Evolutionary conservation across 129 eudicot species (phyloP).

Genomic region (Flaveria trinervia): DNA sequence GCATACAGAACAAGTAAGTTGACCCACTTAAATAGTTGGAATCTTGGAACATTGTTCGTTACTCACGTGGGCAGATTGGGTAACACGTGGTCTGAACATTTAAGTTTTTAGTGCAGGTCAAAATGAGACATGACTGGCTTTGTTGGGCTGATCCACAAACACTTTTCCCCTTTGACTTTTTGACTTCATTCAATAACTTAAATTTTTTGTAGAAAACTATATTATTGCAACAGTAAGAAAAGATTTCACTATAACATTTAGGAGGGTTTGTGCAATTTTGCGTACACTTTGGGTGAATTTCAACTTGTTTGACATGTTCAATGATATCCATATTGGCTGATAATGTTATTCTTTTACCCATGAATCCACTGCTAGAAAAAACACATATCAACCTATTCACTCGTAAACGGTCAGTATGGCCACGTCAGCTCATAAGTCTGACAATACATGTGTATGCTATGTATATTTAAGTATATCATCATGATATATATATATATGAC

Average conservation of each 20-base stretch:
- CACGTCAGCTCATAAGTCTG: not conserved
- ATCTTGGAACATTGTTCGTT: not conserved
- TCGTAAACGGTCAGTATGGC: not conserved
- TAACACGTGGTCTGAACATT: not conserved
- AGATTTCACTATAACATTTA: not conserved
- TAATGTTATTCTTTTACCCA: not conserved
- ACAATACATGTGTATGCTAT: no score
- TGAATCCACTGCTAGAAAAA: not conserved
- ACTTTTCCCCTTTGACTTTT: not conserved
- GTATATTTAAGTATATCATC: not conserved
- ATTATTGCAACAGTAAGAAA: not conserved
- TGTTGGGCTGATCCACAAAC: not conserved
- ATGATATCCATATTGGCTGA: not conserved
- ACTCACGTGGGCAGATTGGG: not conserved
- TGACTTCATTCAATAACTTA: not conserved
- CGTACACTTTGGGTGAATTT: not conserved
- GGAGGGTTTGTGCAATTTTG: not conserved
- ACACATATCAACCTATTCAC: not conserved
- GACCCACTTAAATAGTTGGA: conserved; percentile 11
- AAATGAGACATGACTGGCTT: not conserved
- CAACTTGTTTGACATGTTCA: not conserved
- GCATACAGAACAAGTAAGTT: conserved; percentile 70
- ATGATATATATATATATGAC: not conserved
- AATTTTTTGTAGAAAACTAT: not conserved
- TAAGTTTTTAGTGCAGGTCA: not conserved